A percentile compares a stretch with the other conserved stretches of the same genome.
These are phyloP conservation scores for Chalciporus piperatoides DNA, from an alignment of 1,284 basidiomycete species.

Conservation along the genomic window DNA sequence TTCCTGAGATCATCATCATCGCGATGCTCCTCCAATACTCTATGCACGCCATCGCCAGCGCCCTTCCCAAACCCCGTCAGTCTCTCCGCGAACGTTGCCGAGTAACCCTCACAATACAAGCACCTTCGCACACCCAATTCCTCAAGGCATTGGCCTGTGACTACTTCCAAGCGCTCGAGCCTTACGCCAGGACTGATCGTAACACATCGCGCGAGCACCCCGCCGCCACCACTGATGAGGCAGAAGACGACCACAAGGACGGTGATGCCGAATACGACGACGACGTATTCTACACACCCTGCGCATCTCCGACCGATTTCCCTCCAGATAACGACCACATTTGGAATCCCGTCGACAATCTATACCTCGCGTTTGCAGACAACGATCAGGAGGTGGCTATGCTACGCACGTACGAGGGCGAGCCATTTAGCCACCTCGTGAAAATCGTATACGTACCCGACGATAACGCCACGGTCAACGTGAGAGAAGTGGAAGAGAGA, in stretches of 20 bases:
- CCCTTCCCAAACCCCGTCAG: neutral
- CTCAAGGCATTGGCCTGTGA: conserved; percentile 1
- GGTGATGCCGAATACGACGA: neutral
- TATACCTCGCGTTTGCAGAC: conserved; percentile 23
- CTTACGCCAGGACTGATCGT: neutral
- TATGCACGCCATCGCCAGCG: neutral
- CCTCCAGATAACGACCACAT: conserved; percentile 6
- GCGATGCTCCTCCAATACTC: neutral
- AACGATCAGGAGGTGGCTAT: conserved; percentile 3
- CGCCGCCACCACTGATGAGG: neutral
- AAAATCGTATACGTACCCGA: conserved; percentile 2
- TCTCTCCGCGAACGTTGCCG: conserved; percentile 10
- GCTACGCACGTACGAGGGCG: conserved; percentile 10
- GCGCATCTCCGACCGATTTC: neutral
- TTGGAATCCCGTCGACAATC: conserved; percentile 4
- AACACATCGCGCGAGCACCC: neutral
- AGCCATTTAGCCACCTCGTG: conserved; percentile 23
- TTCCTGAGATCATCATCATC: neutral
- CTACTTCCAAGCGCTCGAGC: neutral
- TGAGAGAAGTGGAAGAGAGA: conserved; percentile 7
- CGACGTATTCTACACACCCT: neutral
- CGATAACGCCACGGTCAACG: neutral
- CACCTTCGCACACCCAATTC: conserved; percentile 13
- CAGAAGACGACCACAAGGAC: neutral
- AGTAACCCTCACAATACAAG: conserved; percentile 6